Evolutionary conservation across 2,329 filamentous ascomycete species (phyloP), one percentile per base, ranked within the genome.

Genomic region (Xylariaceae sp.): DNA sequence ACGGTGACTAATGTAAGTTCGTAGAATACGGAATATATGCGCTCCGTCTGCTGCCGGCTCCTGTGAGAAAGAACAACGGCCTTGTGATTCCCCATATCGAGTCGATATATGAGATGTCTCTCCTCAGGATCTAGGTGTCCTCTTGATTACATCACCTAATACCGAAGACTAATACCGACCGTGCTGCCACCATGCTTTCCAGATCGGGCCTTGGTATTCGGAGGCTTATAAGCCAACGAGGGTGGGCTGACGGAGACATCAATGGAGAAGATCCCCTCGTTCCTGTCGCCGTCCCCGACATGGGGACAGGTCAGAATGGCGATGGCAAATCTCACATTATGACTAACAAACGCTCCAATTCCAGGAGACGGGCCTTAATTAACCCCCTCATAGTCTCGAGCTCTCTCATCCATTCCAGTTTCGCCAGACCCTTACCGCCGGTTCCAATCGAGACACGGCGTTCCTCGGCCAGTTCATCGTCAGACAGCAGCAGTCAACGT

Each of bases 401-500:
- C 57, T 69, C 73, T 61, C 69, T 75, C 59, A 76, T 74, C 58
- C 68, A 76, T 56, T 73, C 77, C 65, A 72, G 73, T 61, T 73
- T 76, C 58, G 67, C 73, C 37, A 70, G 70, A 23, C 71, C 75
- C 47, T 59, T 75, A 23, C 74, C 77, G 53, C 71, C 74, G 51
- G 67, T 76, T 15, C 73, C 74, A n/a, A 72, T 66, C 55, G 72
- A 71, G 53, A 74, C 71, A 10, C 71, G 73, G 50, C 70, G 73
- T 59, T 77, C 77, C 15, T 76, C 78, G 23, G 73, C 72, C 51
- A 78, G 74, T 63, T 81, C 79, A 69, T 76, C 23, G 23, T 30
- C 80, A 66, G 77, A 75, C 65, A 78, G 74, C 65, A 78, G 74
- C 62, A 76, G 69, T 58, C 75, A 79, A 63, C 71, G 74, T 65